phyloP scores from a whole-genome alignment of 2,329 filamentous ascomycete genomes.

The Lasiodiplodia hormozganensis region DNA sequence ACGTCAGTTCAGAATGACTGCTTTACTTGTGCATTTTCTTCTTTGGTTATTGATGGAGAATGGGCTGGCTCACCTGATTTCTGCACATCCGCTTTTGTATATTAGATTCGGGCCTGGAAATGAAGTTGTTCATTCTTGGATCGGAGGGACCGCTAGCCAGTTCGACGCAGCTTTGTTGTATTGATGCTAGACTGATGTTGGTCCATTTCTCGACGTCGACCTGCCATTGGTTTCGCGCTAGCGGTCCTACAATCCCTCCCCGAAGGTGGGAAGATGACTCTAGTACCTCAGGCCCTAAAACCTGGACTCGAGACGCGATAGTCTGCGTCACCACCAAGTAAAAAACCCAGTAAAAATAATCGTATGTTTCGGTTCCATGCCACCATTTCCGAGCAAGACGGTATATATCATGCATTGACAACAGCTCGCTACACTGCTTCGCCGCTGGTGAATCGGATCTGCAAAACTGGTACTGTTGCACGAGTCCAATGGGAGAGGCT shows the following conservation, averaged over 20 bases:
- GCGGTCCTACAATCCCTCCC: conserved; percentile 1
- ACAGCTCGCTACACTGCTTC: conserved; percentile 3
- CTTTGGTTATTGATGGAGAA: background rate
- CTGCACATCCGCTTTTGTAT: background rate
- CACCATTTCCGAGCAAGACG: background rate
- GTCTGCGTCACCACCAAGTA: no score
- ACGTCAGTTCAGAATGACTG: background rate
- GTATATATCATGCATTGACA: background rate
- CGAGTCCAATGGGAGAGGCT: conserved; percentile 26
- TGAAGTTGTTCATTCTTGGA: background rate
- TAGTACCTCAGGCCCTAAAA: background rate
- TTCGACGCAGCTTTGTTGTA: conserved; percentile 29
- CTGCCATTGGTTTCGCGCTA: conserved; percentile 32
- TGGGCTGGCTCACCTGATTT: background rate
- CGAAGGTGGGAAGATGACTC: conserved; percentile 12
- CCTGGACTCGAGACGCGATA: no score
- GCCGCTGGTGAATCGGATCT: conserved; percentile 24
- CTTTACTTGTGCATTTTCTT: no score
- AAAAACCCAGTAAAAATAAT: no score
- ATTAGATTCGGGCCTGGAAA: background rate
- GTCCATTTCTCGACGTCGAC: conserved; percentile 31
- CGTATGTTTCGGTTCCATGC: background rate
- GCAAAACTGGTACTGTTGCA: conserved; percentile 26
- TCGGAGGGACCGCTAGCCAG: conserved; percentile 19
- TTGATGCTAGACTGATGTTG: conserved; percentile 27